Evolutionary conservation across 331 rosid genomes (phyloP).

Genomic region (Phaseolus coccineus): DNA sequence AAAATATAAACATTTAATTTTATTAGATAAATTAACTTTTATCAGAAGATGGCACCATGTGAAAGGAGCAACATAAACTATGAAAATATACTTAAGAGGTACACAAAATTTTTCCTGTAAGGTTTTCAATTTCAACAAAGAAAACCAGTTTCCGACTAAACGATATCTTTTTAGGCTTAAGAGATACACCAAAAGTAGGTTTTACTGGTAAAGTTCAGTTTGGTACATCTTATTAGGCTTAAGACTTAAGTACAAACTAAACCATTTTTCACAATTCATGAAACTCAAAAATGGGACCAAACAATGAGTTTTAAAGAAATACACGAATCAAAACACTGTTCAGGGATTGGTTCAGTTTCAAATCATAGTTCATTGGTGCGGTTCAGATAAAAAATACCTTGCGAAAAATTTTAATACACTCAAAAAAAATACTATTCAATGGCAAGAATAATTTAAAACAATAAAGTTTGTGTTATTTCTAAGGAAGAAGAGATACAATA

Average conservation of each 20-base stretch:
- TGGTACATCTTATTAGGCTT: not conserved
- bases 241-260: constrained; percentile 12
- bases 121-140: constrained; percentile 15
- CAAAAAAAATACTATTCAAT: too few species aligned
- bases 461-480: too few species aligned
- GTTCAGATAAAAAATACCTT: not conserved
- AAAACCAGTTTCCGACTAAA: constrained; percentile 3
- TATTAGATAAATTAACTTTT: constrained; percentile 13
- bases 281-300: constrained; percentile 4
- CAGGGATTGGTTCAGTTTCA: constrained; percentile 10
- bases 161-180: not conserved
- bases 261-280: constrained; percentile 13
- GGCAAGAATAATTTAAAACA: too few species aligned
- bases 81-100: not conserved
- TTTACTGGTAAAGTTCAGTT: constrained; percentile 4
- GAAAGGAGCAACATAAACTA: not conserved
- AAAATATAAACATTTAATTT: constrained; percentile 21
- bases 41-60: not conserved
- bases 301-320: constrained; percentile 24
- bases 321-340: constrained; percentile 23
- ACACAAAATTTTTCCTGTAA: constrained; percentile 8
- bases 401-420: too few species aligned
- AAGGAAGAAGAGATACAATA: too few species aligned
- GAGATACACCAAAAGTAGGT: constrained; percentile 7
- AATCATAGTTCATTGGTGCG: constrained; percentile 20